Evolutionary conservation across 306 rosid genomes (phyloP).

Genomic region (Fragaria nilgerrensis): DNA sequence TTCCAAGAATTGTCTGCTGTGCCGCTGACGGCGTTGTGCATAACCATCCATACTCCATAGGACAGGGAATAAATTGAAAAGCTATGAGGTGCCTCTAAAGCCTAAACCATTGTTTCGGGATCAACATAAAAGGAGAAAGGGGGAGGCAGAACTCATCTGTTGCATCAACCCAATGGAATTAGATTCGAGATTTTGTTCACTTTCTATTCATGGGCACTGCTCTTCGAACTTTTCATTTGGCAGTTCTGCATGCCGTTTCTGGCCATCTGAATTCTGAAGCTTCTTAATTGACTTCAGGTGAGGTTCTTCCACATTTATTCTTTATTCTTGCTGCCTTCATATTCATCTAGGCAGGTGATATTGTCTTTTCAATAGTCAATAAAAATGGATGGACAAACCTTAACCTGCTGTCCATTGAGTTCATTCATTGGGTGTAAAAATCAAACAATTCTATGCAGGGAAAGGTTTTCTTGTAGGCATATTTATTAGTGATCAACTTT

Average conservation of each 20-base stretch:
- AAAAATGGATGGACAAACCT: not conserved
- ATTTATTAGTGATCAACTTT: not conserved
- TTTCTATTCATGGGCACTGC: not conserved
- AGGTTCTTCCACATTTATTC: conserved; percentile 8
- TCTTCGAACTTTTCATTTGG: not conserved
- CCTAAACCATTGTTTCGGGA: not conserved
- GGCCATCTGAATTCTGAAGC: not conserved
- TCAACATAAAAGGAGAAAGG: not conserved
- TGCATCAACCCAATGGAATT: conserved; percentile 36
- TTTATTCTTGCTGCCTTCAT: not conserved
- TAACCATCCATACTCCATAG: not conserved
- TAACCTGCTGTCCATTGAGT: not conserved
- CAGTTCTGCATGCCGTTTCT: not conserved
- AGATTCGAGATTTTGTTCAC: conserved; percentile 21
- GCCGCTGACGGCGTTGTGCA: not conserved
- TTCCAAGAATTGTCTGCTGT: not conserved
- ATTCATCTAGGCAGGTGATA: conserved; percentile 2
- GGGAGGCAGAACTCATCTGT: not conserved
- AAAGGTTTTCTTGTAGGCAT: not conserved
- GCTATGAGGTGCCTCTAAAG: not conserved
- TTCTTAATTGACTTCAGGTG: not conserved
- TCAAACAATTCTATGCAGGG: not conserved
- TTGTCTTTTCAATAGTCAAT: not conserved
- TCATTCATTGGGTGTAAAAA: not conserved
- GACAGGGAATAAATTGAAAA: not conserved